phyloP scores from a whole-genome alignment of 1,284 basidiomycete species.

The Ustilago esculenta region DNA sequence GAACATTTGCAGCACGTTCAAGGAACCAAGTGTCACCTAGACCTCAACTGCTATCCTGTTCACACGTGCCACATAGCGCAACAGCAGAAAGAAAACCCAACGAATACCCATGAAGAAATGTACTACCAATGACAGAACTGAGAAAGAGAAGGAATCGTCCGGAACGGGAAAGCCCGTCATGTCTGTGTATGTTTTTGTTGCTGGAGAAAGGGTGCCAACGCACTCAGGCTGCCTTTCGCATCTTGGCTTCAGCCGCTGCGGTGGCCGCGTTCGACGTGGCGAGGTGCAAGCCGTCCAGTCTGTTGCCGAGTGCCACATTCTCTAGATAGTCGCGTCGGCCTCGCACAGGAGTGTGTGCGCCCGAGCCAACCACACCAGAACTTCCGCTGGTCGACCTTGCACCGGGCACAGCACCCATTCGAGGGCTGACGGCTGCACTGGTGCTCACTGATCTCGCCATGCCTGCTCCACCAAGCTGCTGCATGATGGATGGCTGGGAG shows the following conservation, averaged over 20 bases:
- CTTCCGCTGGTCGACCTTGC: constrained; percentile 12
- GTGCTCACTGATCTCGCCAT: constrained; percentile 43
- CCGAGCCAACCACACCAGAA: not conserved
- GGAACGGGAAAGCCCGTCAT: not conserved
- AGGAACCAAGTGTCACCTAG: no score
- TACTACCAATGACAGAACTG: constrained; percentile 9
- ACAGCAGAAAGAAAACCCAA: not conserved
- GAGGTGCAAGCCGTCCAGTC: constrained; percentile 40
- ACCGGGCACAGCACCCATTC: constrained; percentile 6
- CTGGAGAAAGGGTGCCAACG: no score
- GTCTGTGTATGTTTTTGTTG: not conserved
- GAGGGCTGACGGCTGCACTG: constrained; percentile 35
- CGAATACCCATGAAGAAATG: constrained; percentile 9
- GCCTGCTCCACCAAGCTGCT: constrained; percentile 36
- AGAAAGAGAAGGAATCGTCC: constrained; percentile 6
- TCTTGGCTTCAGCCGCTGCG: constrained; percentile 16
- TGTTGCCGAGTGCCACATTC: constrained; percentile 42
- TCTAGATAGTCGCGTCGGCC: constrained; percentile 39
- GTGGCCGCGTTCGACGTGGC: constrained; percentile 13
- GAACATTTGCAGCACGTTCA: no score
- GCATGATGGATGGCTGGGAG: constrained; percentile 44
- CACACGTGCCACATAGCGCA: not conserved
- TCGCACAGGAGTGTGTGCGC: constrained; percentile 27
- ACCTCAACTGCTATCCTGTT: no score
- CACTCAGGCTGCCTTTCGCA: constrained; percentile 17